phyloP scores from a whole-genome alignment of 148 eudicot genomes.

The Vaccinium corymbosum region DNA sequence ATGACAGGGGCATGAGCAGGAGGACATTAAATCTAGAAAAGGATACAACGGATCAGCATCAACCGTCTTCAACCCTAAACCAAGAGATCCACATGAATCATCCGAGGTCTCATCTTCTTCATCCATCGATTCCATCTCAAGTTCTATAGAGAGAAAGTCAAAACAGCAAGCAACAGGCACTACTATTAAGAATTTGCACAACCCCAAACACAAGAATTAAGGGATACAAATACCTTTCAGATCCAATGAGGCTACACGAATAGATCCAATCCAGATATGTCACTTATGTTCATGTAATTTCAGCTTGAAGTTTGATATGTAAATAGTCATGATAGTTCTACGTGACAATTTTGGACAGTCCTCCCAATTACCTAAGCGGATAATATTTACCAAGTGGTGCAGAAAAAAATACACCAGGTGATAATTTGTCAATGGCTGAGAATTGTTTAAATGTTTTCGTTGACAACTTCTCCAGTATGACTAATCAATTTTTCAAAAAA shows the following conservation, averaged over 20 bases:
- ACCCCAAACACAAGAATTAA: neutral
- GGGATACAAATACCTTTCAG: neutral
- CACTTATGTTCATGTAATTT: too few species aligned
- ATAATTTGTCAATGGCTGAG: too few species aligned
- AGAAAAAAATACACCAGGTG: too few species aligned
- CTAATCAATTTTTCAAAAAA: too few species aligned
- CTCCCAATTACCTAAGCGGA: too few species aligned
- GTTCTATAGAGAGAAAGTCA: slow-evolving; percentile 18
- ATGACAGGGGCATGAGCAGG: neutral
- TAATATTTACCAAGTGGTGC: too few species aligned
- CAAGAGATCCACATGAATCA: slow-evolving; percentile 19
- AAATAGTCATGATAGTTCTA: too few species aligned
- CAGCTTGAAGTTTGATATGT: too few species aligned
- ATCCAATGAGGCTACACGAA: neutral
- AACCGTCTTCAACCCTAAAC: slow-evolving; percentile 23
- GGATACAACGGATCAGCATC: slow-evolving; percentile 71
- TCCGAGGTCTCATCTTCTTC: slow-evolving; percentile 40
- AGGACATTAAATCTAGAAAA: slow-evolving; percentile 20
- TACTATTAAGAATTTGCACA: neutral
- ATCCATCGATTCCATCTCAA: slow-evolving; percentile 22
- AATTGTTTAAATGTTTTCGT: too few species aligned
- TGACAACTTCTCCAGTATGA: too few species aligned
- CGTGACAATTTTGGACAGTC: too few species aligned
- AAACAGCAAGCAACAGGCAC: neutral
- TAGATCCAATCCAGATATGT: neutral